Evolutionary conservation across 345 rosid genomes (phyloP).

Genomic region (Raphanus raphanistrum): DNA sequence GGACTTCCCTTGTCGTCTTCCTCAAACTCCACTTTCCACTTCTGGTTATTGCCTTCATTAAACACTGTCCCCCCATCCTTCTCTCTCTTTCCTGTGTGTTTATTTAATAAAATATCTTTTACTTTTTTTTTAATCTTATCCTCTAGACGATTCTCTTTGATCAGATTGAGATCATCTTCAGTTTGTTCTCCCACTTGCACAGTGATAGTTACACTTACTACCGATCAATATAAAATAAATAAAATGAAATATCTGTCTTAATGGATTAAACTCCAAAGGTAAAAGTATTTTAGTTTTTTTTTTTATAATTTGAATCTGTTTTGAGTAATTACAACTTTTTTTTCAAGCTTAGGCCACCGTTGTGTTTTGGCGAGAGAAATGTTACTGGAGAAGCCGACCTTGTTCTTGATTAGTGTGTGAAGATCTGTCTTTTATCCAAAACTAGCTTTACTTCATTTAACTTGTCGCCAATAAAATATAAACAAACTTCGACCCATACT

Average conservation of each 20-base stretch:
- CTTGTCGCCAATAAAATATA: not conserved
- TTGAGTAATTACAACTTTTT: not conserved
- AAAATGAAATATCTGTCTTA: not conserved
- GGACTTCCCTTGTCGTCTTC: constrained; percentile 33
- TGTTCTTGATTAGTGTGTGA: constrained; percentile 23
- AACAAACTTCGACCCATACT: constrained; percentile 25
- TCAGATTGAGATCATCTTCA: constrained; percentile 21
- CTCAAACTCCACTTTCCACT: constrained; percentile 31
- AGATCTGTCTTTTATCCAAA: constrained; percentile 7
- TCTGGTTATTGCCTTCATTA: constrained; percentile 29
- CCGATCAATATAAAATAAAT: not conserved
- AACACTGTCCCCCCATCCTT: constrained; percentile 2
- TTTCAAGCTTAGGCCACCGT: not conserved
- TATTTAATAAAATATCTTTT: not conserved
- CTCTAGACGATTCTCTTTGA: not conserved
- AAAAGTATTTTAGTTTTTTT: too few species aligned
- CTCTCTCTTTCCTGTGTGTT: not conserved
- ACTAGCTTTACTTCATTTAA: not conserved
- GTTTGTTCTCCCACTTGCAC: constrained; percentile 16
- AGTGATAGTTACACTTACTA: constrained; percentile 13
- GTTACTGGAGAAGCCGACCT: constrained; percentile 38
- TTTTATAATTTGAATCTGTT: not conserved
- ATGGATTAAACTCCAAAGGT: not conserved
- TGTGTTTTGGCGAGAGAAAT: constrained; percentile 9
- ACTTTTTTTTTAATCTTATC: not conserved